Evolutionary conservation across 1,284 basidiomycete species (phyloP).

Genomic region (Rhodotorula sp.): DNA sequence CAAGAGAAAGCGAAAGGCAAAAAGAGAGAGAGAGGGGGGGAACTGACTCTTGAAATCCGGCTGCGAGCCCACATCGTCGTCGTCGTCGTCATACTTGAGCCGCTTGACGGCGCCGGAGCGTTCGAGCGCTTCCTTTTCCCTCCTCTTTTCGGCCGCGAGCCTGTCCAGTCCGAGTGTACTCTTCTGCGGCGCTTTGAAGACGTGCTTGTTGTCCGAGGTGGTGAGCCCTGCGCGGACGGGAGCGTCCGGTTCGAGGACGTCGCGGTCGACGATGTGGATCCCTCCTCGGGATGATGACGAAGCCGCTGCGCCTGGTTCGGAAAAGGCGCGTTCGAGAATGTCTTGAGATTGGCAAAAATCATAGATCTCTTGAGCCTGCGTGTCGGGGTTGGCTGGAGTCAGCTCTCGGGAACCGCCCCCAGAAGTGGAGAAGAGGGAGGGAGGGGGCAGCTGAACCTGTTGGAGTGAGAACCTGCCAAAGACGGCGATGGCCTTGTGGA

Average conservation of each 20-base stretch:
- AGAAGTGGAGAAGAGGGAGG: neutral
- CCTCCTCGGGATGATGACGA: neutral
- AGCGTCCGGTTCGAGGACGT: constrained; percentile 24
- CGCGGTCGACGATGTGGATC: constrained; percentile 22
- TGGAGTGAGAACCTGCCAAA: constrained; percentile 75
- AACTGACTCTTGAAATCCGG: constrained; percentile 70
- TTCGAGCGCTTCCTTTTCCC: constrained; percentile 46
- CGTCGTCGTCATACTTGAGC: constrained; percentile 57
- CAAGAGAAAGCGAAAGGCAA: neutral
- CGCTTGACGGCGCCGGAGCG: constrained; percentile 60
- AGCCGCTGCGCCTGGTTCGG: constrained; percentile 14
- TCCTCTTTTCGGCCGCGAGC: constrained; percentile 80
- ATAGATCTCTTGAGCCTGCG: constrained; percentile 58
- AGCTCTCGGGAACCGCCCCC: neutral
- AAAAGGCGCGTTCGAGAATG: constrained; percentile 34
- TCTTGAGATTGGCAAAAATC: constrained; percentile 39
- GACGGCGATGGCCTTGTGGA: constrained; percentile 63
- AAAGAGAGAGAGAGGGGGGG: neutral
- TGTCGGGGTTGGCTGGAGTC: neutral
- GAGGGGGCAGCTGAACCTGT: constrained; percentile 48
- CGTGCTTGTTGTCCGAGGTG: constrained; percentile 40
- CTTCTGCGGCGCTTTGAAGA: constrained; percentile 52
- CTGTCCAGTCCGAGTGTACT: constrained; percentile 82
- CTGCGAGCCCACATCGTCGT: constrained; percentile 52
- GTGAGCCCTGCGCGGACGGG: constrained; percentile 21